Conservation (phyloP, 208 protist species). For the Leishmania turanica region DNA sequence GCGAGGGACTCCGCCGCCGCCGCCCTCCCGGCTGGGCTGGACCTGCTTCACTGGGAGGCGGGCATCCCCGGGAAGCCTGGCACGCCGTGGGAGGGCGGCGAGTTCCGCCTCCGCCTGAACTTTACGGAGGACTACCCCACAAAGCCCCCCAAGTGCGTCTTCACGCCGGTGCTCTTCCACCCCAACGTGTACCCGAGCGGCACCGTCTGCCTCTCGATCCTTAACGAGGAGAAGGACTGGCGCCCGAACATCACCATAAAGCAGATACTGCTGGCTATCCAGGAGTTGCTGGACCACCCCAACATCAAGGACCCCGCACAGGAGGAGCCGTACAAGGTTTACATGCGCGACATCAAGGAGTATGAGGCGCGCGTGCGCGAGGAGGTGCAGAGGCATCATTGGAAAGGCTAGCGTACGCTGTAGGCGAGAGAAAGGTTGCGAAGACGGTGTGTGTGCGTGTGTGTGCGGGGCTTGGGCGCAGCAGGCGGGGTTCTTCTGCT, state of each 20-base stretch:
- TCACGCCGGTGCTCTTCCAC: conserved; percentile 98
- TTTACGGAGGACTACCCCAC: conserved; percentile 99
- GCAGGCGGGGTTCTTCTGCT: background rate
- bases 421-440: background rate
- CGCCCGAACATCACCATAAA: conserved; percentile 98
- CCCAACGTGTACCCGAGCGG: conserved; percentile 99
- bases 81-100: conserved; percentile 97
- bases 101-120: conserved; percentile 93
- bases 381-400: conserved; percentile 82
- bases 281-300: conserved; percentile 97
- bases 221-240: conserved; percentile 99
- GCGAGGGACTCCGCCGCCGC: background rate
- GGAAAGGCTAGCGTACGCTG: conserved; percentile 21
- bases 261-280: conserved; percentile 99
- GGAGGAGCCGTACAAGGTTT: conserved; percentile 94
- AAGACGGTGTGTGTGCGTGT: background rate
- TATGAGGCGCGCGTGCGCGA: conserved; percentile 90
- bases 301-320: conserved; percentile 99
- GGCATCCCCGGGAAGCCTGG: conserved; percentile 96
- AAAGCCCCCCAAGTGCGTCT: conserved; percentile 98
- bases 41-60: conserved; percentile 97
- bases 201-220: conserved; percentile 98
- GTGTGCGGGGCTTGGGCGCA: background rate
- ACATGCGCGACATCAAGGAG: conserved; percentile 73
- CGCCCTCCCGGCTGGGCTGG: conserved; percentile 61